phyloP scores from a whole-genome alignment of 2,329 filamentous ascomycete species.

The Phialophora verrucosa region DNA sequence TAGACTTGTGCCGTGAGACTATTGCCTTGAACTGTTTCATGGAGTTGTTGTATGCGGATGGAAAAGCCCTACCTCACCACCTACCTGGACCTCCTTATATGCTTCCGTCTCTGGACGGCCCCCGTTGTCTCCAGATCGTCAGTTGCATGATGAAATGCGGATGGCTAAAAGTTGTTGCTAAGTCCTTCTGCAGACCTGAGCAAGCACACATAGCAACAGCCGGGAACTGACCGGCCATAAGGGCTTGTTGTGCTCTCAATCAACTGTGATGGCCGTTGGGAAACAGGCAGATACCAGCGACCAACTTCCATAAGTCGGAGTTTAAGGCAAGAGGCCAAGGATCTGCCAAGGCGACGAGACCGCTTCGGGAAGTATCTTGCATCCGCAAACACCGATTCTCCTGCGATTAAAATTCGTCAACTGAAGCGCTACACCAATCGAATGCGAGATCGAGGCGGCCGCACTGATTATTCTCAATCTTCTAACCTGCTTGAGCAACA shows the following conservation, averaged over 20 bases:
- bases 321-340: background rate
- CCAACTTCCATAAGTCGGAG: background rate
- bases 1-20: conserved; percentile 18
- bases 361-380: conserved; percentile 5
- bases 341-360: background rate
- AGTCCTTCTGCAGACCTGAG: background rate
- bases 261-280: background rate
- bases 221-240: background rate
- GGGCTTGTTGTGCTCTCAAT: background rate
- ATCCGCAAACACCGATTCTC: conserved; percentile 15
- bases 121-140: background rate
- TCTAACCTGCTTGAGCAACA: background rate
- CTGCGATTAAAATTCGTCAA: background rate
- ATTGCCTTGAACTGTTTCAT: conserved; percentile 21
- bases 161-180: conserved; percentile 5
- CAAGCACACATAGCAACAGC: background rate
- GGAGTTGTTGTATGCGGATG: background rate
- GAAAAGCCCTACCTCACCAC: background rate
- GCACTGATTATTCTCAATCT: background rate
- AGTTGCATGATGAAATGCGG: background rate
- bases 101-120: background rate
- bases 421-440: background rate
- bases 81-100: conserved; percentile 9
- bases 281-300: background rate
- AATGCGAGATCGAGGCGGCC: background rate